Conservation (phyloP, 164 flowering plant genomes). For the Stephania cephalantha region DNA sequence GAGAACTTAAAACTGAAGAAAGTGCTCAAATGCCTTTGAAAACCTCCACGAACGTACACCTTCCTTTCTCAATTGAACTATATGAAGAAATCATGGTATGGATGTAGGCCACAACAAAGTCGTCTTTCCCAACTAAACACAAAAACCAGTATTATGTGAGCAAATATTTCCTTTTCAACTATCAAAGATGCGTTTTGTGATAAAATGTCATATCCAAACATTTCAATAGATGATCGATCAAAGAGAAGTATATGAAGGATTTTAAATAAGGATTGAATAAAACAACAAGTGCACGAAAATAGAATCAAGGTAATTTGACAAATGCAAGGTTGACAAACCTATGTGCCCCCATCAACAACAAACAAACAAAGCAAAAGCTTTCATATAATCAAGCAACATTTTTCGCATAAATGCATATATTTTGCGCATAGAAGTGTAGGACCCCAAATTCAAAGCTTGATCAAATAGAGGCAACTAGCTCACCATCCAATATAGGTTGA, state of each 20-base stretch:
- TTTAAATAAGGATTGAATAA: too few relatives aligned
- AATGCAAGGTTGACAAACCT: too few relatives aligned
- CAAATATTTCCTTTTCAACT: too few relatives aligned
- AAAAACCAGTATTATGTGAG: neutral
- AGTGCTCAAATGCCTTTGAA: neutral
- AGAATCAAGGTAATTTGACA: too few relatives aligned
- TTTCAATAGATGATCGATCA: too few relatives aligned
- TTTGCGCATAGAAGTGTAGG: neutral
- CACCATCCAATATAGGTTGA: constrained; percentile 69
- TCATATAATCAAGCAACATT: too few relatives aligned
- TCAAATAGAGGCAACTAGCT: neutral
- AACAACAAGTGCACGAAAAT: too few relatives aligned
- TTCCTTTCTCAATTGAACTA: neutral
- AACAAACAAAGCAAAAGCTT: too few relatives aligned
- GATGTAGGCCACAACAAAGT: neutral
- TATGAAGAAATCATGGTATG: neutral
- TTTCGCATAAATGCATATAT: neutral
- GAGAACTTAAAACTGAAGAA: neutral
- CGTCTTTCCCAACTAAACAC: neutral
- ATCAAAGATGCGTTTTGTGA: too few relatives aligned
- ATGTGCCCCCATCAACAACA: too few relatives aligned
- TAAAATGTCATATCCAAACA: too few relatives aligned
- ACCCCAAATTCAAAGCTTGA: neutral
- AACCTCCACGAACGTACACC: neutral
- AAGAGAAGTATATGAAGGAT: too few relatives aligned